Base-by-base conservation (phyloP, 2,329 filamentous ascomycete genomes). In the Botryotinia convoluta region DNA sequence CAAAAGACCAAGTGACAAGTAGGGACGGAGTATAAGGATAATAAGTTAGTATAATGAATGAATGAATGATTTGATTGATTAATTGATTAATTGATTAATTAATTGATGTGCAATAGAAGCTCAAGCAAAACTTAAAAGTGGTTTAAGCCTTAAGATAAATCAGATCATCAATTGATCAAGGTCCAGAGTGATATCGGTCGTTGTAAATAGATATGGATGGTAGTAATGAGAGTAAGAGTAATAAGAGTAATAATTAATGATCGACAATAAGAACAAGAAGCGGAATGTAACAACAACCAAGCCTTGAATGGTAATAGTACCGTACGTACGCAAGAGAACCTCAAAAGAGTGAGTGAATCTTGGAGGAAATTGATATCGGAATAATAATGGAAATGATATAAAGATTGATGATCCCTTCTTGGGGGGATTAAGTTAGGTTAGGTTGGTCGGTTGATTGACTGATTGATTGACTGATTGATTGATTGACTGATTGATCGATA, bases 231-330 rank as follows among this genome's bases (percentile, higher is more conserved):
- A 20, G 22, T 26, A 48, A 48, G 9, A 8, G 8, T n/a, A 51
- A 18, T 37, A 60, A 4, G n/a, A 42, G 20, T 64, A 35, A 57
- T 57, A 29, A 29, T 57, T 29, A 29, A 65, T 44, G 32, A 67
- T 67, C 44, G 63, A 67, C 63, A 67, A n/a, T 44, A 63, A 63
- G 60, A 62, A 20, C 60, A 51, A 37, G 37, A 65, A 22, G 42
- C 63, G 44, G 63, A 63, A 51, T 67, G 44, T 51, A 67, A 39
- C 63, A 22, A 37, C 20, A 37, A 37, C 3, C 9, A 51, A 20
- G n/a, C 32, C n/a, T 16, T 18, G 51, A 16, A n/a, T 18, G 14
- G n/a, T 57, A 29, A 29, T 18, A 57, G 14, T 29, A 29, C n/a
- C 51, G 32, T 61, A 39, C 22, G 18, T 7, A 45, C 44, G 59